A percentile compares a stretch with the other conserved stretches of the same genome.
Evolutionary conservation across 2,329 filamentous ascomycete species (phyloP).

Genomic region (Chaetomiaceae sp.): DNA sequence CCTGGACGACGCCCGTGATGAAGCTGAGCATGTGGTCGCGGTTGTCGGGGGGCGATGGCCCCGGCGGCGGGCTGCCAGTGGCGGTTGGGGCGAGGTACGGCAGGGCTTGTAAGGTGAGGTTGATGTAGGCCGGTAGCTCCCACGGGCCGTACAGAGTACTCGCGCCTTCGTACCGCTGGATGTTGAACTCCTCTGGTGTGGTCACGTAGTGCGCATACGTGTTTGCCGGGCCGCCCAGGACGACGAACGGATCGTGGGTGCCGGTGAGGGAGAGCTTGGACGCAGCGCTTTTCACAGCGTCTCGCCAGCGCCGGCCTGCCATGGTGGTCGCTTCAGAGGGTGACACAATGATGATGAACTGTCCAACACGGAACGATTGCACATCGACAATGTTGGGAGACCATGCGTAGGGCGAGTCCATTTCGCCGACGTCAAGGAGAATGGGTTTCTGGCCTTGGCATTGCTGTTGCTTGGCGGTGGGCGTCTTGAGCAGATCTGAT

Average conservation of each 20-base stretch:
- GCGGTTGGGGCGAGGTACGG: conserved; percentile 54
- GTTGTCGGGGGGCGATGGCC: conserved; percentile 67
- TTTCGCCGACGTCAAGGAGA: conserved; percentile 77
- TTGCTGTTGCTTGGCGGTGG: conserved; percentile 58
- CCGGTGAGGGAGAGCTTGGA: conserved; percentile 33
- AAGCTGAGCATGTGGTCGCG: conserved; percentile 68
- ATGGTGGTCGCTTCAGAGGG: conserved; percentile 88
- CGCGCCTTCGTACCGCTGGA: conserved; percentile 87
- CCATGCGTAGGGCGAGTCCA: conserved; percentile 72
- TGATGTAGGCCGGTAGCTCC: conserved; percentile 80
- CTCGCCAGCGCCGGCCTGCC: conserved; percentile 80
- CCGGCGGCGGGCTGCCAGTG: conserved; percentile 30
- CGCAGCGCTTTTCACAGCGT: conserved; percentile 54
- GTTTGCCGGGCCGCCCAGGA: conserved; percentile 82
- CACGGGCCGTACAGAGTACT: conserved; percentile 81
- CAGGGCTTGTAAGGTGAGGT: conserved; percentile 65
- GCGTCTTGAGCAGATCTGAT: conserved; percentile 61
- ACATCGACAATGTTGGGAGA: conserved; percentile 84
- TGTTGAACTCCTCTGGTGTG: conserved; percentile 45
- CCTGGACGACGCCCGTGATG: conserved; percentile 70
- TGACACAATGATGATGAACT: conserved; percentile 77
- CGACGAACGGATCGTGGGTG: conserved; percentile 56
- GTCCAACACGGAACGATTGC: conserved; percentile 74
- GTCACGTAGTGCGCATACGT: conserved; percentile 58
- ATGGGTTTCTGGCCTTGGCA: conserved; percentile 82